Conservation (phyloP, 106 monocot genomes). For the Xerophyta viscosa region DNA sequence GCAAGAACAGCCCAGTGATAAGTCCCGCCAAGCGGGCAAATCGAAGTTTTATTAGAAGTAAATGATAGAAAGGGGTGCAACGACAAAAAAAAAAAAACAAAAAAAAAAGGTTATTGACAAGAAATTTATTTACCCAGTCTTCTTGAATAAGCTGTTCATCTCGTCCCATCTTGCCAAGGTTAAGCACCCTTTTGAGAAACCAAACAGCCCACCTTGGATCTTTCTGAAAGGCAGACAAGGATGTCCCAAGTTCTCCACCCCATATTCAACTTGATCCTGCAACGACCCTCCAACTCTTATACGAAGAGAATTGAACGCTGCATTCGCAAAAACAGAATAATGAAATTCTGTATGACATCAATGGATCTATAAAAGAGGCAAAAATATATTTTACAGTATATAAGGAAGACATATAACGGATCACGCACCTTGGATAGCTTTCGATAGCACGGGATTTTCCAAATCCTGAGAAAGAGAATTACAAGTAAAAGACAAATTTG, state of each 20-base stretch:
- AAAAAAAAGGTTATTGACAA: too few relatives aligned
- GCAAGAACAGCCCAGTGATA: conserved; percentile 1
- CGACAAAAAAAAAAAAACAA: too few relatives aligned
- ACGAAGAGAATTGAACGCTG: conserved; percentile 26
- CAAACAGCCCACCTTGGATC: conserved; percentile 47
- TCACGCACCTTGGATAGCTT: conserved; percentile 28
- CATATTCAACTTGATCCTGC: conserved; percentile 86
- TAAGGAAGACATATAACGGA: too few relatives aligned
- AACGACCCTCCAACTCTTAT: conserved; percentile 88
- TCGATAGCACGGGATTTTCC: conserved; percentile 22
- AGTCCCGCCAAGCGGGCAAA: not conserved
- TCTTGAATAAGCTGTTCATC: conserved; percentile 51
- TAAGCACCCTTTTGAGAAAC: conserved; percentile 75
- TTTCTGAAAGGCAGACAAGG: conserved; percentile 47
- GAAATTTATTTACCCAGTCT: conserved; percentile 44
- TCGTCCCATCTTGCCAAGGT: conserved; percentile 75
- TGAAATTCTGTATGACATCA: not conserved
- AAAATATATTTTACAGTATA: not conserved
- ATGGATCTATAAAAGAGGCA: not conserved
- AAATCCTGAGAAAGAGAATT: conserved; percentile 23
- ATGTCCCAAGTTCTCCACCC: conserved; percentile 13
- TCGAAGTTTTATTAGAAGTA: not conserved
- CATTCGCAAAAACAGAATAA: not conserved
- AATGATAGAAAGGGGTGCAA: too few relatives aligned
- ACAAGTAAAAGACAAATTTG: not conserved